These are phyloP conservation scores for Microbotryum scabiosae DNA, from an alignment of 1,284 basidiomycete genomes.

Conservation along the genomic window DNA sequence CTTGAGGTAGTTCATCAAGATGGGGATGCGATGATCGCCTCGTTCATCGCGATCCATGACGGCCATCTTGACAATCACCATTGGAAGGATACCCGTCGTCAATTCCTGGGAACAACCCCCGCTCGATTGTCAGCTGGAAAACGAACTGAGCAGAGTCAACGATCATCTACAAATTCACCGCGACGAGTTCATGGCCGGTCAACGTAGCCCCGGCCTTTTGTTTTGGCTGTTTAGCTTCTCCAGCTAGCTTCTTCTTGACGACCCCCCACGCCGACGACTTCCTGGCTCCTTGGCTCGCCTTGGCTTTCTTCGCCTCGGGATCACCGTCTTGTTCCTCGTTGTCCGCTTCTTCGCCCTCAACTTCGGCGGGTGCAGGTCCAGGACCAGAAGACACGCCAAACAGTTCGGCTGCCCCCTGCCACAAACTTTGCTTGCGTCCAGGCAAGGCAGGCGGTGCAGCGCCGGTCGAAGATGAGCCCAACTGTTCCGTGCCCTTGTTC, in stretches of 20 bases:
- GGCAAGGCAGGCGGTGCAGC: not conserved
- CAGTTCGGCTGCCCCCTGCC: constrained; percentile 17
- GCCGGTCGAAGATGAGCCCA: not conserved
- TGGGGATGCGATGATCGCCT: constrained; percentile 31
- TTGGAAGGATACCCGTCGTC: constrained; percentile 24
- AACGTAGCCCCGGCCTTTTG: constrained; percentile 19
- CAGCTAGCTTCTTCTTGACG: constrained; percentile 9
- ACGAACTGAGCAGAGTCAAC: not conserved
- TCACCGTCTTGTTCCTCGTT: not conserved
- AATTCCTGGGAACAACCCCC: constrained; percentile 16
- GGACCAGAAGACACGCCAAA: not conserved
- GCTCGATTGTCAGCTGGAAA: not conserved
- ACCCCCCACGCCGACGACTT: constrained; percentile 23
- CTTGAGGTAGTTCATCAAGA: constrained; percentile 71
- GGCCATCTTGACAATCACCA: constrained; percentile 31
- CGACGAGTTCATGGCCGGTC: constrained; percentile 25
- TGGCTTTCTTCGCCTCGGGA: too few relatives aligned
- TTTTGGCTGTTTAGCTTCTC: constrained; percentile 12
- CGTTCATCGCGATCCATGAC: constrained; percentile 31
- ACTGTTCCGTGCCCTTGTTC: not conserved
- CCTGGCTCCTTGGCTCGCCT: not conserved
- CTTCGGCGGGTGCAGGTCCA: constrained; percentile 2
- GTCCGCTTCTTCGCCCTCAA: constrained; percentile 5
- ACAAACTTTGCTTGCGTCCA: not conserved
- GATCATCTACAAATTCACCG: constrained; percentile 3